Evolutionary conservation across 73 alveolate species (phyloP), one percentile per base, ranked within the genome.

Genomic region (Paraurostyla sp.): DNA sequence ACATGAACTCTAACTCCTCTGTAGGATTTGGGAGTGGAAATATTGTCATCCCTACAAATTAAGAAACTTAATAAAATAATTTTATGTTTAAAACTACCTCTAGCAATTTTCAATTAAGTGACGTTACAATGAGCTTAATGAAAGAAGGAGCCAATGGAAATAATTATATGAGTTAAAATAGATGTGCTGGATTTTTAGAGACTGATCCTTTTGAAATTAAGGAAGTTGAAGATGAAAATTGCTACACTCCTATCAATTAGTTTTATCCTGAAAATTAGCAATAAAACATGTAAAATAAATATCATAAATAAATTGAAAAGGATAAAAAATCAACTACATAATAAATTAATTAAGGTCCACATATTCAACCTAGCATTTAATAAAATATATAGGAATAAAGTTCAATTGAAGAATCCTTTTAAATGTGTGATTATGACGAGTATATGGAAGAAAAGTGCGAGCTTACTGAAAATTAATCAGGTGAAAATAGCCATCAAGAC

Each of bases 391-490:
- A n/a, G n/a, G n/a, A n/a, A n/a, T n/a, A n/a, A n/a, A n/a, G n/a
- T n/a, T 32, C 1, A 18, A 40, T 65, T 18, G 82, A 65, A 38
- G 82, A 65, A 20, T 65, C 82, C 3, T 65, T 65, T 38, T 40
- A 65, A 6, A 15, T 18, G 13, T 65, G 82, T 65, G 82, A 65
- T 65, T 65, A 65, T 65, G 82, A 65, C 41, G 82, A 65, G 41
- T 65, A 65, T 40, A 65, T 65, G 58, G 82, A 65, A 22, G 82
- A 65, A 22, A 65, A 65, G 23, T 65, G 82, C 25, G 35, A 56
- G 41, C 82, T 65, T 65, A 38, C 82, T 38, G 82, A 65, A 38
- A 65, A 65, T 65, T n/a, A n/a, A n/a, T n/a, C n/a, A n/a, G n/a
- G n/a, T n/a, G n/a, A n/a, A n/a, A n/a, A n/a, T n/a, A n/a, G n/a